Conservation (phyloP, 2,329 filamentous ascomycete genomes). For the Trichoderma sp. region DNA sequence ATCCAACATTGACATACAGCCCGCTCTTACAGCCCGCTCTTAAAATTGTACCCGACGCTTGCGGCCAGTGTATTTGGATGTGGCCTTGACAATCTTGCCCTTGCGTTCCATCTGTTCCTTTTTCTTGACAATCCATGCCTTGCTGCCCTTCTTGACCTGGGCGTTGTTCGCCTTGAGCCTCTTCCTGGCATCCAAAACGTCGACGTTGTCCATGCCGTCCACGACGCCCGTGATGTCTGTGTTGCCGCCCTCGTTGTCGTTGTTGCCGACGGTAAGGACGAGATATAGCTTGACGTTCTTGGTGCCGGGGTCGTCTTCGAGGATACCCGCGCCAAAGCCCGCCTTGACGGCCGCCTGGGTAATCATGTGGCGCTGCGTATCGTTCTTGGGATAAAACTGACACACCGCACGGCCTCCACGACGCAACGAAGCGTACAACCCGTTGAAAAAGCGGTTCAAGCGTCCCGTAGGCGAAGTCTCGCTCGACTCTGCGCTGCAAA, state of each 20-base stretch:
- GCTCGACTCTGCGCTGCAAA: conserved; percentile 91
- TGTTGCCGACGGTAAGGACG: conserved; percentile 82
- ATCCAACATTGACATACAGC: background rate
- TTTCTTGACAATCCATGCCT: conserved; percentile 80
- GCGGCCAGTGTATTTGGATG: conserved; percentile 90
- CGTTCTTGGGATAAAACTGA: conserved; percentile 98
- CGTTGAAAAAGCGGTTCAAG: conserved; percentile 85
- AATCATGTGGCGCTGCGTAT: conserved; percentile 89
- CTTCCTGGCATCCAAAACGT: conserved; percentile 71
- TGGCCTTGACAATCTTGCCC: conserved; percentile 90
- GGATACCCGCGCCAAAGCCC: conserved; percentile 89
- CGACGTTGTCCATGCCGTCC: conserved; percentile 82
- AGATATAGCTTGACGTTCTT: conserved; percentile 98
- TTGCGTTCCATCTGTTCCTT: conserved; percentile 94
- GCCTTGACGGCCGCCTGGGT: conserved; percentile 86
- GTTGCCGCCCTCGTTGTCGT: conserved; percentile 48
- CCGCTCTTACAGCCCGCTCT: conserved; percentile 41
- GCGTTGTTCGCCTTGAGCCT: conserved; percentile 50
- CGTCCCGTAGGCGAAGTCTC: conserved; percentile 80
- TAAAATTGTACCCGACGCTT: conserved; percentile 80
- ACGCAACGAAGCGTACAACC: conserved; percentile 79
- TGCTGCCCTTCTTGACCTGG: conserved; percentile 75
- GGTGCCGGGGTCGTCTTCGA: conserved; percentile 94
- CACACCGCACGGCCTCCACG: conserved; percentile 89
- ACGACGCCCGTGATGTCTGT: conserved; percentile 92